These are phyloP conservation scores for Entamoeba nuttalli DNA, from an alignment of 208 protist species.

Conservation along the genomic window DNA sequence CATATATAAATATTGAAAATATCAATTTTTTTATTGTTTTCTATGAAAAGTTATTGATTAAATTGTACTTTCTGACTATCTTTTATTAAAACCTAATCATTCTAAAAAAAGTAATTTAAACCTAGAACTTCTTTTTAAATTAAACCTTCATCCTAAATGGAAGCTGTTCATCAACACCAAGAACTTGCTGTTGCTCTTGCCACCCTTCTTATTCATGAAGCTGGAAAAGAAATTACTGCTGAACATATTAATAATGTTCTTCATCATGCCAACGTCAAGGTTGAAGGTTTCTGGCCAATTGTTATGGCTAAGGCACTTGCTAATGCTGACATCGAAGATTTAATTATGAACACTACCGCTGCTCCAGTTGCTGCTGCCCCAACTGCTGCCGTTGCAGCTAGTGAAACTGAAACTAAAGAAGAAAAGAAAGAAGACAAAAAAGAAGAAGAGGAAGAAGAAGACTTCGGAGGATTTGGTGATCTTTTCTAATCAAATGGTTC, in stretches of 20 bases:
- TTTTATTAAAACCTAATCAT: too few species aligned
- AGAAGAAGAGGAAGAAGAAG: neutral
- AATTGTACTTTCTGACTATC: too few species aligned
- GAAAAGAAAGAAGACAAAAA: neutral
- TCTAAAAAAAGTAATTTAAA: too few species aligned
- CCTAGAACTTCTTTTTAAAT: too few species aligned
- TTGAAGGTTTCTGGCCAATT: neutral
- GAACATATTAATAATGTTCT: neutral
- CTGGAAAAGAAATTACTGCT: neutral
- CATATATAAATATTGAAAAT: too few species aligned
- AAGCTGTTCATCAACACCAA: neutral
- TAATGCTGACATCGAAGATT: neutral
- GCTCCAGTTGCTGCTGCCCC: neutral
- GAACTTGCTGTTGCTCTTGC: neutral
- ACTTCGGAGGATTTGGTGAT: neutral
- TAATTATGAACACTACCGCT: neutral
- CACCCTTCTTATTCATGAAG: neutral
- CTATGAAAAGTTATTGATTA: too few species aligned
- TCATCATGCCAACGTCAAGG: neutral
- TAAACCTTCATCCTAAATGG: neutral
- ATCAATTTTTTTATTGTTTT: too few species aligned
- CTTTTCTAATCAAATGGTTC: neutral
- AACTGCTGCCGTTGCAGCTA: neutral
- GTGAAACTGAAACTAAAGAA: neutral
- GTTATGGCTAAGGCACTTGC: neutral